These are phyloP conservation scores for Parachaetomium inaequale DNA, from an alignment of 495 filamentous ascomycete species.

Conservation along the genomic window DNA sequence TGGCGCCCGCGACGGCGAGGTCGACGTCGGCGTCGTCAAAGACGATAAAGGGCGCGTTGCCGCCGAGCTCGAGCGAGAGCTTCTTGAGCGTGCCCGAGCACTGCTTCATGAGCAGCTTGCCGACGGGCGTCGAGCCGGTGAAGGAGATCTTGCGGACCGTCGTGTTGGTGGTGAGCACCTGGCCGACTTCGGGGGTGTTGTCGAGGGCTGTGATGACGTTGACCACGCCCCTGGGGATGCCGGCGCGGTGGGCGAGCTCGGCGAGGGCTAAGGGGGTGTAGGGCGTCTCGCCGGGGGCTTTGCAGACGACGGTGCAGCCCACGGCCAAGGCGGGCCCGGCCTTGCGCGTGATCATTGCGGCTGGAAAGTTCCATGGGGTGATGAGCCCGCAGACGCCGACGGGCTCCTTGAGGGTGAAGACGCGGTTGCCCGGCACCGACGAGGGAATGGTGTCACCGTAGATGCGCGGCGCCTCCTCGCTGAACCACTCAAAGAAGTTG, in stretches of 20 bases:
- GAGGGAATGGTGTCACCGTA: constrained; percentile 78
- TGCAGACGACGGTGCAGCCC: constrained; percentile 77
- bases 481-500: constrained; percentile 80
- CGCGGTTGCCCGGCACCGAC: constrained; percentile 64
- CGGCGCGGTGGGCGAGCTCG: constrained; percentile 76
- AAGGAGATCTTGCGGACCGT: constrained; percentile 82
- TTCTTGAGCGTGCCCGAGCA: constrained; percentile 78
- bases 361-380: constrained; percentile 95
- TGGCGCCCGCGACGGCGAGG: constrained; percentile 67
- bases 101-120: constrained; percentile 84
- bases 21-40: constrained; percentile 88
- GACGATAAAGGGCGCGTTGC: constrained; percentile 90
- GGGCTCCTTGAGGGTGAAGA: constrained; percentile 78
- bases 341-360: constrained; percentile 90
- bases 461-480: constrained; percentile 66
- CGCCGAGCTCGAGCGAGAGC: constrained; percentile 80
- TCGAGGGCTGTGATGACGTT: constrained; percentile 71
- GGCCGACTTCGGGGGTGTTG: constrained; percentile 71
- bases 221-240: constrained; percentile 79
- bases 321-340: constrained; percentile 74
- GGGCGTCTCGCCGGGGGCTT: constrained; percentile 82
- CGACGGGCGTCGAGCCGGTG: constrained; percentile 83
- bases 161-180: constrained; percentile 65
- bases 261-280: constrained; percentile 79
- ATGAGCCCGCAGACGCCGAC: constrained; percentile 93